Base-by-base conservation (phyloP, 306 rosid genomes). In the Glycine soja region DNA sequence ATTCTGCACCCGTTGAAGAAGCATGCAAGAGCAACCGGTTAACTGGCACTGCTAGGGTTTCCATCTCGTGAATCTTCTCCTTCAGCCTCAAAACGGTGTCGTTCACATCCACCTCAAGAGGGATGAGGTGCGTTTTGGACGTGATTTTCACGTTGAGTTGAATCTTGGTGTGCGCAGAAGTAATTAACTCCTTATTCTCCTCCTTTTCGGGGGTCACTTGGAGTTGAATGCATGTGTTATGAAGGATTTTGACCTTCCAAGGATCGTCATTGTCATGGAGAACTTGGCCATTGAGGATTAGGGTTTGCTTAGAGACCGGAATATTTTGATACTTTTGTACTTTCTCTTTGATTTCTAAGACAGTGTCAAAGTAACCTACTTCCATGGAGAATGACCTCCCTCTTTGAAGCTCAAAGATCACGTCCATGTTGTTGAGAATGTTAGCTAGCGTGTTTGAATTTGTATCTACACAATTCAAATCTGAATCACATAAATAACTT, bases 301-400 rank as follows among this genome's bases (percentile, higher is more conserved):
- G 79, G 14, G 97, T 93, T 76, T 95, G 98, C 8, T 85, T 85
- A 5, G 92, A 50, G 4, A 84, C 24, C 5, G 96, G 97, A 11
- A 95, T 90, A 10, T 67, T 75, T 0, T 90, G 93, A 38, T 93
- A 95, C 46, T 91, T 95, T 16, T 90, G 84, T 7, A 95, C 74
- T 85, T 90, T 95, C 54, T 90, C 92, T 80, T 95, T 95, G 82
- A 95, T 90, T 50, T 91, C 95, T 0, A 83, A 18, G 0, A 93
- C 85, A 0, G 89, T 89, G 82, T 95, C 97, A 47, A 91, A 93
- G 85, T 65, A 95, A 2, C 97, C 94, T 0, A 93, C 72, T 87
- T 95, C 97, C 4, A 95, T 81, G 50, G 86, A 14, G 89, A 95
- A 95, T 5, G 90, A 3, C 7, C 38, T 72, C 2, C 94, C 90